Percentiles rank a stretch among this genome's conserved stretches.
Evolutionary conservation across 1,139 yeast genomes (phyloP).

Genomic region (Yamadazyma triangularis): DNA sequence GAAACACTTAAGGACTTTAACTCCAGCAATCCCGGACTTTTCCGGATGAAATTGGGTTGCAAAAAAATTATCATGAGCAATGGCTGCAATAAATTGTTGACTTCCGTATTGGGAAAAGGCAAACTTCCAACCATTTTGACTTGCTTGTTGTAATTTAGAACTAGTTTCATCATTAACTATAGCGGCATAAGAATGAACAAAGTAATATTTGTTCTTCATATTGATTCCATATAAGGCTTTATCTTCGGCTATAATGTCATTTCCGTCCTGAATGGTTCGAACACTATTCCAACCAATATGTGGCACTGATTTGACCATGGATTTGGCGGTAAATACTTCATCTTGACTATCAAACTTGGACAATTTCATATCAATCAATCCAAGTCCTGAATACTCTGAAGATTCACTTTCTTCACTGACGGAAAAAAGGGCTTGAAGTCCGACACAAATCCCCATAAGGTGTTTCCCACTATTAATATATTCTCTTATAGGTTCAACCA

Average conservation of each 20-base stretch:
- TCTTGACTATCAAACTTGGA: constrained; percentile 54
- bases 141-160: constrained; percentile 23
- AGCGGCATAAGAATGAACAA: constrained; percentile 92
- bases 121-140: constrained; percentile 67
- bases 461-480: constrained; percentile 74
- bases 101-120: constrained; percentile 73
- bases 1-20: constrained; percentile 69
- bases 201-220: constrained; percentile 71
- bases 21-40: constrained; percentile 88
- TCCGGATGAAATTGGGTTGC: constrained; percentile 99
- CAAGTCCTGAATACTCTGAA: constrained; percentile 46
- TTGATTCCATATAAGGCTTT: constrained; percentile 18
- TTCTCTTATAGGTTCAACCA: constrained; percentile 58
- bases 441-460: constrained; percentile 96
- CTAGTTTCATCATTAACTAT: constrained; percentile 39
- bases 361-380: constrained; percentile 48
- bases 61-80: constrained; percentile 69
- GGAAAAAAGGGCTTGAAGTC: constrained; percentile 75
- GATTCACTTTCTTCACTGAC: constrained; percentile 73
- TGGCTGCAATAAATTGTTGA: constrained; percentile 81
- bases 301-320: constrained; percentile 70
- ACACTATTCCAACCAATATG: constrained; percentile 90
- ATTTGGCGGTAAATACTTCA: constrained; percentile 16
- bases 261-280: constrained; percentile 8
- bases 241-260: constrained; percentile 5